Conservation (phyloP, 352 stramenopile genomes). For the Pythium grandisporangium region DNA sequence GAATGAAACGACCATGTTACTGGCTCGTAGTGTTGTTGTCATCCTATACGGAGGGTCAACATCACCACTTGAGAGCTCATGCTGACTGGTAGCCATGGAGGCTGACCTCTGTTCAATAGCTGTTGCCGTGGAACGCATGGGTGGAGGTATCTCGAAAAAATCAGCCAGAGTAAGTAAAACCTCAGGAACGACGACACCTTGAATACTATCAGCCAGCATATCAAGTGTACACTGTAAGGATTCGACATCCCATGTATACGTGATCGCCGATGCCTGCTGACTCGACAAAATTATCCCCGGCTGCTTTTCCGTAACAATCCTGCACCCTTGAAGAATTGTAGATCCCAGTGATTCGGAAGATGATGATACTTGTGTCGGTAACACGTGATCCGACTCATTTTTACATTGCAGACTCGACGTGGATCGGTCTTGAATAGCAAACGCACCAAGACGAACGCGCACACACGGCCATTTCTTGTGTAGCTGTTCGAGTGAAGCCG, state of each 20-base stretch:
- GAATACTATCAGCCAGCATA: conserved; percentile 34
- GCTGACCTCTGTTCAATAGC: too few relatives aligned
- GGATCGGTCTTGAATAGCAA: conserved; percentile 28
- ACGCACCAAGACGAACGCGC: conserved; percentile 23
- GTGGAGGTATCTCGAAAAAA: conserved; percentile 45
- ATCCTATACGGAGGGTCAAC: conserved; percentile 18
- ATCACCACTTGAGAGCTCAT: conserved; percentile 16
- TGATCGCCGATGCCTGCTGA: conserved; percentile 24
- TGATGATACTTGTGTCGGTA: conserved; percentile 1
- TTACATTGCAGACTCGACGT: conserved; percentile 7
- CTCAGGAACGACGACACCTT: conserved; percentile 44
- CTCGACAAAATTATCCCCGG: conserved; percentile 24
- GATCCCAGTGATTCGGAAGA: too few relatives aligned
- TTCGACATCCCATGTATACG: conserved; percentile 53
- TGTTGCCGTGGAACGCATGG: too few relatives aligned
- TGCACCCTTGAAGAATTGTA: too few relatives aligned
- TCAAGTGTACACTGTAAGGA: conserved; percentile 34
- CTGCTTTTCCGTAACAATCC: neutral
- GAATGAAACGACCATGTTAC: conserved; percentile 39
- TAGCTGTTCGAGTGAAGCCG: conserved; percentile 17
- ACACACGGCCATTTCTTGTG: conserved; percentile 35
- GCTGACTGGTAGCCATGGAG: conserved; percentile 4
- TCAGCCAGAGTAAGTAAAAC: conserved; percentile 25
- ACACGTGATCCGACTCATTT: neutral
- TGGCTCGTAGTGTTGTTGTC: conserved; percentile 30